Evolutionary conservation across 345 rosid genomes (phyloP).

Genomic region (Lumnitzera littorea): DNA sequence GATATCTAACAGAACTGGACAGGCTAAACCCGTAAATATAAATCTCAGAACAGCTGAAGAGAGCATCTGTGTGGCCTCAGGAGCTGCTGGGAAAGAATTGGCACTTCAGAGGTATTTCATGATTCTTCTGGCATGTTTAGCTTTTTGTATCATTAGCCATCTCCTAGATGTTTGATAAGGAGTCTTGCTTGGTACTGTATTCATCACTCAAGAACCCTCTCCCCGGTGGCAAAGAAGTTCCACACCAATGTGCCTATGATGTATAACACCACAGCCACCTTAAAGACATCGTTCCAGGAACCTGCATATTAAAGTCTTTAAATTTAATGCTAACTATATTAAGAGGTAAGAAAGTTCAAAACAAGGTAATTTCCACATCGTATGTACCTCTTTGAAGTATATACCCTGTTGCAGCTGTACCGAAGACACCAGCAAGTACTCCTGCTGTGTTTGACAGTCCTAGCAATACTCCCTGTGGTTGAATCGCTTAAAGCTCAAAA

Average conservation of each 20-base stretch:
- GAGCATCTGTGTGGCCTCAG: no score
- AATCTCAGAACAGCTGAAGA: no score
- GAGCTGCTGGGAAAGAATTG: no score
- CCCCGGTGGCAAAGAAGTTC: conserved; percentile 91
- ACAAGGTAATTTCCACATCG: no score
- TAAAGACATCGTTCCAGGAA: conserved; percentile 96
- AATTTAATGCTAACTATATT: background rate
- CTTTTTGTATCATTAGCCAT: no score
- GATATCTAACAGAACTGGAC: no score
- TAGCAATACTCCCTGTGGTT: conserved; percentile 74
- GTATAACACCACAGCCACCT: conserved; percentile 80
- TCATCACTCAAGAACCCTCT: conserved; percentile 62
- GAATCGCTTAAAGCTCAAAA: background rate
- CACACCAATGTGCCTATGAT: conserved; percentile 75
- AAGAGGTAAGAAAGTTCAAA: background rate
- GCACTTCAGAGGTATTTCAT: no score
- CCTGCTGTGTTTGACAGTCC: conserved; percentile 96
- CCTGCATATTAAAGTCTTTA: conserved; percentile 30
- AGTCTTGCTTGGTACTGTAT: background rate
- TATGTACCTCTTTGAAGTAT: conserved; percentile 77
- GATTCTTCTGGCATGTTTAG: no score
- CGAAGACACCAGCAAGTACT: conserved; percentile 92
- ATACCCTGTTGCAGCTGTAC: conserved; percentile 95
- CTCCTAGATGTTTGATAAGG: no score
- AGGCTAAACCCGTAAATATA: no score